A percentile compares a stretch with the other conserved stretches of the same genome.
These are phyloP conservation scores for Colletotrichum orchidophilum DNA, from an alignment of 2,329 filamentous ascomycete species.

Conservation along the genomic window DNA sequence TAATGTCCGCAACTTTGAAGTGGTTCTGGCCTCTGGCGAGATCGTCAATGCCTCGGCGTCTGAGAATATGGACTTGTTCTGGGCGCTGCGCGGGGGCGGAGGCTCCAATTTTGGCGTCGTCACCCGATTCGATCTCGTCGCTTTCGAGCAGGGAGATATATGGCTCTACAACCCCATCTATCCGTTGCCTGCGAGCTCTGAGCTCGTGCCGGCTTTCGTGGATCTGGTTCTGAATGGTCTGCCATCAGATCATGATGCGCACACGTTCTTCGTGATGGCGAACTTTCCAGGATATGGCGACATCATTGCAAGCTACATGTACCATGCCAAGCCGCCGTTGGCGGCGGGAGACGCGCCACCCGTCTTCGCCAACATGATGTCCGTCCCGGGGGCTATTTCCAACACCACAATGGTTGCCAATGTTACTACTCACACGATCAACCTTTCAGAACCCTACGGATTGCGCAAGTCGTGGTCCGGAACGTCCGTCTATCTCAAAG, in stretches of 20 bases:
- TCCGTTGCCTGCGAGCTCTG: conserved; percentile 25
- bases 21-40: conserved; percentile 56
- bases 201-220: conserved; percentile 31
- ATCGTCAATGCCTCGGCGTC: conserved; percentile 51
- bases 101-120: conserved; percentile 52
- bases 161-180: conserved; percentile 40
- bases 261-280: conserved; percentile 36
- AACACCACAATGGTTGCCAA: conserved; percentile 38
- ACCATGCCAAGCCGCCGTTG: conserved; percentile 30
- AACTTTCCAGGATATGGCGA: conserved; percentile 18
- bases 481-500: background rate
- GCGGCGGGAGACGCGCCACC: conserved; percentile 23
- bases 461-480: conserved; percentile 34
- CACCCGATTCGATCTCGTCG: conserved; percentile 42
- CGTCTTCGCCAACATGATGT: conserved; percentile 38
- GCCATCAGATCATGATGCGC: conserved; percentile 34
- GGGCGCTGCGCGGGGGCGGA: conserved; percentile 54
- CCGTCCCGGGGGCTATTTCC: conserved; percentile 34
- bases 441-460: conserved; percentile 39
- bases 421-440: conserved; percentile 37
- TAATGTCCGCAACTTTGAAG: conserved; percentile 53
- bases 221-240: conserved; percentile 33
- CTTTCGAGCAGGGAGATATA: conserved; percentile 41
- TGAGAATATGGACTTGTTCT: conserved; percentile 52
- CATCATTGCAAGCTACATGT: conserved; percentile 32